Evolutionary conservation across 2,329 filamentous ascomycete species (phyloP).

Genomic region (Cercospora zeina): DNA sequence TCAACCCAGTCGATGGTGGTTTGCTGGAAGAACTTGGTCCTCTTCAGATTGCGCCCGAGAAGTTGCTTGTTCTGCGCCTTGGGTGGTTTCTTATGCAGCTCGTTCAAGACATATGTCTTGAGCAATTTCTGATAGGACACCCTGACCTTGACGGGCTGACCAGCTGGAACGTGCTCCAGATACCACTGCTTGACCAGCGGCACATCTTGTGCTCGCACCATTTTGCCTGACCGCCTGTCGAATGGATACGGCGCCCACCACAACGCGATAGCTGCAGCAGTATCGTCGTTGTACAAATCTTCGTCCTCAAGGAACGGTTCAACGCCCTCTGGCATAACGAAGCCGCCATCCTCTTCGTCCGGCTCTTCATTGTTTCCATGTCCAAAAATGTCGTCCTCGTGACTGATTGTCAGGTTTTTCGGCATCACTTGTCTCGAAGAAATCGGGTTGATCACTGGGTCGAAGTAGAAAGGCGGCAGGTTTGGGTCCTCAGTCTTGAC

Average conservation of each 20-base stretch:
- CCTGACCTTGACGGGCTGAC: constrained; percentile 92
- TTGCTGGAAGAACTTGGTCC: constrained; percentile 99
- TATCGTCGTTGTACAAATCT: constrained; percentile 84
- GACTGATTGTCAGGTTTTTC: constrained; percentile 87
- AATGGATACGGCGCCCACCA: constrained; percentile 99
- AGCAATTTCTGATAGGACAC: constrained; percentile 98
- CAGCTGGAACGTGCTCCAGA: constrained; percentile 86
- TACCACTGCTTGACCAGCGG: constrained; percentile 98
- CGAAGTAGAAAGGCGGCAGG: constrained; percentile 94
- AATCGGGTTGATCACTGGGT: constrained; percentile 96
- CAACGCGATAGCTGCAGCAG: constrained; percentile 83
- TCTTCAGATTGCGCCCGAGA: constrained; percentile 82
- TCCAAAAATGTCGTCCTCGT: constrained; percentile 93
- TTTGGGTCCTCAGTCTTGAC: constrained; percentile 82
- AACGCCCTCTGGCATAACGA: constrained; percentile 74
- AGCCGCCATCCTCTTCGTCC: constrained; percentile 54
- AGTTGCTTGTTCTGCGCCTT: constrained; percentile 97
- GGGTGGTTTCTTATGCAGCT: constrained; percentile 91
- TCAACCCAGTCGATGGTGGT: constrained; percentile 99
- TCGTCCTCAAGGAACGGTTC: constrained; percentile 90
- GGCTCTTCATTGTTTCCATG: constrained; percentile 77
- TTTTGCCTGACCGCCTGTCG: constrained; percentile 86
- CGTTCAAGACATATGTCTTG: constrained; percentile 94
- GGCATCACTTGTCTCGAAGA: constrained; percentile 91
- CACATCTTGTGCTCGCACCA: constrained; percentile 96